phyloP scores from a whole-genome alignment of 805 yeast species.

The Pichia thaimueangensis region DNA sequence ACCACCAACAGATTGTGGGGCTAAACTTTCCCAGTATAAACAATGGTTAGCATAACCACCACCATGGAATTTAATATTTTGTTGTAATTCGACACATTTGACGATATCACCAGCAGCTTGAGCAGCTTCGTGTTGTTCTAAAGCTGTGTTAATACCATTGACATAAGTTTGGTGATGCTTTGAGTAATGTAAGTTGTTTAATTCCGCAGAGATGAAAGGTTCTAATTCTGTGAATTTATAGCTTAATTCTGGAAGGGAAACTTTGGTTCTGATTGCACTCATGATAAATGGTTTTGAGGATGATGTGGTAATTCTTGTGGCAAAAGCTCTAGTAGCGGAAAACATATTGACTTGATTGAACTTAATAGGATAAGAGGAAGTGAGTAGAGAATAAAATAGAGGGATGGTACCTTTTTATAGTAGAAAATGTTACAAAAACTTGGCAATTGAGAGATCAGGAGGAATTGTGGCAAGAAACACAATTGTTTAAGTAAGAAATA shows the following conservation, averaged over 20 bases:
- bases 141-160: conserved; percentile 72
- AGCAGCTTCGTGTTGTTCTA: conserved; percentile 69
- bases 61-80: conserved; percentile 81
- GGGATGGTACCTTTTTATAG: no score
- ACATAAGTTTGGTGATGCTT: conserved; percentile 94
- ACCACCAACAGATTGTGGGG: conserved; percentile 71
- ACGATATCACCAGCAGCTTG: conserved; percentile 49
- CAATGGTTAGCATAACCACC: conserved; percentile 88
- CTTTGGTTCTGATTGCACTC: conserved; percentile 48
- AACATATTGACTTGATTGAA: conserved; percentile 14
- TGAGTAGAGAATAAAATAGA: not conserved
- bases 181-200: conserved; percentile 79
- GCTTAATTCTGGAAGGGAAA: conserved; percentile 72
- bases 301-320: conserved; percentile 9
- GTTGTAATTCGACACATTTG: conserved; percentile 59
- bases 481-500: no score
- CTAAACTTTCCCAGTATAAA: conserved; percentile 81
- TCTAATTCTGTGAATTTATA: conserved; percentile 83
- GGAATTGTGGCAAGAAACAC: no score
- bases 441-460: not conserved
- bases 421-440: no score
- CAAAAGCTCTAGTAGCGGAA: conserved; percentile 23
- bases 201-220: conserved; percentile 80
- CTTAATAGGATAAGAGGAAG: no score
- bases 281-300: conserved; percentile 13